phyloP scores from a whole-genome alignment of 495 filamentous ascomycete genomes.

The Articulospora tetracladia region DNA sequence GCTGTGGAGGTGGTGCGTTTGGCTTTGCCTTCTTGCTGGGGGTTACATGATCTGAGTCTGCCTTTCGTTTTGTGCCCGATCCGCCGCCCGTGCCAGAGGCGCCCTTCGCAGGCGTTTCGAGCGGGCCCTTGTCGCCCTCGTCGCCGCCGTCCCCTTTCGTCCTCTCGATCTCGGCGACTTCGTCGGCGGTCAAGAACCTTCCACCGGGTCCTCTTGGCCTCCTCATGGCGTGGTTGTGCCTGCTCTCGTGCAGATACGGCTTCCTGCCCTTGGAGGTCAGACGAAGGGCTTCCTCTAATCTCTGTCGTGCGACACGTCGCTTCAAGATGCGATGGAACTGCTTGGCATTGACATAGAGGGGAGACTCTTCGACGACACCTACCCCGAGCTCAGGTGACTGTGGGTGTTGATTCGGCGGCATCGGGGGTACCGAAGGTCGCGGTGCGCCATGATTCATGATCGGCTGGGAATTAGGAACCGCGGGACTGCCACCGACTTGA shows the following conservation, averaged over 20 bases:
- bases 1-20: slow-evolving; percentile 29
- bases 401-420: slow-evolving; percentile 49
- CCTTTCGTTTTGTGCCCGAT: slow-evolving; percentile 34
- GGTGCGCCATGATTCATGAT: slow-evolving; percentile 51
- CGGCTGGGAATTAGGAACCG: slow-evolving; percentile 51
- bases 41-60: slow-evolving; percentile 33
- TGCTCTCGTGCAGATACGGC: slow-evolving; percentile 97
- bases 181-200: slow-evolving; percentile 95
- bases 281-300: slow-evolving; percentile 85
- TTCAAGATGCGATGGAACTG: slow-evolving; percentile 98
- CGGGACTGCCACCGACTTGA: slow-evolving; percentile 56
- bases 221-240: slow-evolving; percentile 98
- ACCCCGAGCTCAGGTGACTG: slow-evolving; percentile 80
- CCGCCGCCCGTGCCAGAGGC: slow-evolving; percentile 40
- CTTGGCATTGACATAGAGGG: slow-evolving; percentile 96
- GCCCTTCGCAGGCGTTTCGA: slow-evolving; percentile 36
- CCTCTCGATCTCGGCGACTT: slow-evolving; percentile 86
- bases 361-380: slow-evolving; percentile 83
- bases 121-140: slow-evolving; percentile 27
- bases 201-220: slow-evolving; percentile 94
- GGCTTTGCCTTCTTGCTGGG: slow-evolving; percentile 55
- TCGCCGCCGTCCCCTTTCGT: slow-evolving; percentile 37
- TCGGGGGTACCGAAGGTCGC: slow-evolving; percentile 42
- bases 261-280: slow-evolving; percentile 94
- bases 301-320: slow-evolving; percentile 86